phyloP scores from a whole-genome alignment of 169 alveolate species.

The Plasmodium blacklocki region DNA sequence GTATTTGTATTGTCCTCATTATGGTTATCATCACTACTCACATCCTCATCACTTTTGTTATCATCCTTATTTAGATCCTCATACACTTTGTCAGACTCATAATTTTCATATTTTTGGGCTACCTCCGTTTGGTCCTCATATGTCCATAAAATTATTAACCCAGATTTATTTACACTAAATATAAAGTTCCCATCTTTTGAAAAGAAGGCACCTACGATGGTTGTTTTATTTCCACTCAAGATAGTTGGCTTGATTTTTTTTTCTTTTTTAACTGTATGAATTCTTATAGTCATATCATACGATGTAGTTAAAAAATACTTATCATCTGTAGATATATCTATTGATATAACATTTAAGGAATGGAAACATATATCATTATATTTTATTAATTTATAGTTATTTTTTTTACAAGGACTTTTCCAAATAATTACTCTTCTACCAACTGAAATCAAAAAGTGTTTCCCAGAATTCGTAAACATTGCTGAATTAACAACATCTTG shows the following conservation, averaged over 20 bases:
- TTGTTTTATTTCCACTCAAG: conserved; percentile 85
- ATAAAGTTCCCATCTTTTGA: conserved; percentile 84
- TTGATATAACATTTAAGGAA: conserved; percentile 80
- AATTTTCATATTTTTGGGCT: not conserved
- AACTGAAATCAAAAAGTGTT: conserved; percentile 78
- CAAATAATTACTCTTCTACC: conserved; percentile 82
- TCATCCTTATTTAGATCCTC: not conserved
- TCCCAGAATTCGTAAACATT: conserved; percentile 81
- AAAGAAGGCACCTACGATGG: conserved; percentile 88
- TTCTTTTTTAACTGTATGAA: conserved; percentile 84
- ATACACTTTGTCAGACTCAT: not conserved
- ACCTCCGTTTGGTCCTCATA: not conserved
- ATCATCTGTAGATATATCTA: conserved; percentile 87
- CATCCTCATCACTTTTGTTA: conserved; percentile 8
- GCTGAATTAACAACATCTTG: conserved; percentile 78
- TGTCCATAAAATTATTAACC: conserved; percentile 89
- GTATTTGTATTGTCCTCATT: not conserved
- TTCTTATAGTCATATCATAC: conserved; percentile 88
- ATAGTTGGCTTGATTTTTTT: conserved; percentile 84
- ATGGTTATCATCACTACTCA: not conserved
- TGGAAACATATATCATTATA: conserved; percentile 87
- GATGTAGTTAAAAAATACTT: conserved; percentile 84
- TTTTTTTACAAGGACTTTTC: conserved; percentile 80
- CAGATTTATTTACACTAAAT: conserved; percentile 87
- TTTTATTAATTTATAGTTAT: conserved; percentile 81